Base-by-base conservation (phyloP, 345 rosid genomes). In the sweet orange (Citrus sinensis) region DNA sequence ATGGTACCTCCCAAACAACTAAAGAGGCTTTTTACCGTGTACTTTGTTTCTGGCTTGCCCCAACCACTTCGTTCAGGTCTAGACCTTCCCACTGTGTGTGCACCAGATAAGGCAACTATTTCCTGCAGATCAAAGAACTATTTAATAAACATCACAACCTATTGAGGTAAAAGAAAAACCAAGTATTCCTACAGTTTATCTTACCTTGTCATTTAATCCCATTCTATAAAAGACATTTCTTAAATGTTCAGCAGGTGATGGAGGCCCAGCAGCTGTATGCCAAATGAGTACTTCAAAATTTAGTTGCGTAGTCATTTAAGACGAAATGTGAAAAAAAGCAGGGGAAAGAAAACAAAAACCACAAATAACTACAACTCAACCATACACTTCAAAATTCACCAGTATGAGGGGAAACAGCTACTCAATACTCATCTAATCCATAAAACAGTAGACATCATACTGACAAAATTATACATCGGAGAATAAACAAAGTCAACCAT, bases 51-150 rank as follows among this genome's bases (percentile, higher is more conserved):
- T 40, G 93, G 93, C 85, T 95, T 95, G 56, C 99, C 99, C 96
- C 94, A 93, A 70, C 97, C 94, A 77, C 99, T 95, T 67, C 98
- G 95, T 7, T 93, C 99, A 80, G 94, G 94, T 88, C 96, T 92
- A 76, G 99, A 83, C 86, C 99, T 89, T 70, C 99, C 99, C 37
- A 95, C 80, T 13, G 99, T 95, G 82, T 93, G 99, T 16, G 99
- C 99, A 82, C 99, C 98, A 78, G 99, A 95, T 73, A 95, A 81
- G 25, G 93, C 99, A 77, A 93, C 99, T 73, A 95, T 93, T 79
- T 95, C 99, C 99, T 95, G 85, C 73, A 76, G 30, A 81, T 17
- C 30, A 74, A 71, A 70, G 24, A 29, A 20, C 30, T 35, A 71
- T 59, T 68, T 49, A 76, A 55, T 35, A 76, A 78, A 37, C 63